phyloP scores from a whole-genome alignment of 768 basidiomycete species.

The Rhodotorula paludigena region DNA sequence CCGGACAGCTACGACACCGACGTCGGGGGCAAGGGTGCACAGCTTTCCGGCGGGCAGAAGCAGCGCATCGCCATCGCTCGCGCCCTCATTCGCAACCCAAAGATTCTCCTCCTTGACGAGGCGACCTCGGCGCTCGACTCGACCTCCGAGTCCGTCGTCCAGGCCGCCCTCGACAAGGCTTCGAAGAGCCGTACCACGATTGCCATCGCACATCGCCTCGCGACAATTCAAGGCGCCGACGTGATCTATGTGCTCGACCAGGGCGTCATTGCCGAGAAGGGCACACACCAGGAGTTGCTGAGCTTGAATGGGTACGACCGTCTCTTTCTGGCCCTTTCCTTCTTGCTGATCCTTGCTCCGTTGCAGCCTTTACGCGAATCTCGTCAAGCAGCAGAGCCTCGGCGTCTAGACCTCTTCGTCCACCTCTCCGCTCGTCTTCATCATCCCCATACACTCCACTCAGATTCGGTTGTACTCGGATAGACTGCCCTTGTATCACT shows the following conservation, averaged over 20 bases:
- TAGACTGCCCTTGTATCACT: no score
- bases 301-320: constrained; percentile 9
- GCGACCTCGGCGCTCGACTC: constrained; percentile 71
- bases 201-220: constrained; percentile 89
- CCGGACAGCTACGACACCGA: constrained; percentile 44
- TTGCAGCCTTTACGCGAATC: no score
- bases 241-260: constrained; percentile 54
- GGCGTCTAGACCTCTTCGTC: no score
- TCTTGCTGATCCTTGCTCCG: no score
- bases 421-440: no score
- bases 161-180: constrained; percentile 85
- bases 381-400: no score
- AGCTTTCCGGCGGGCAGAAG: constrained; percentile 43
- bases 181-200: constrained; percentile 81
- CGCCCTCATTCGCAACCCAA: constrained; percentile 50
- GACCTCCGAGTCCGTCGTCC: constrained; percentile 88
- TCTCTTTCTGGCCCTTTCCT: no score
- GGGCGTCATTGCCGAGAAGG: constrained; percentile 24
- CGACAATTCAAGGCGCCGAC: constrained; percentile 87
- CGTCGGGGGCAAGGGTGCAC: constrained; percentile 43
- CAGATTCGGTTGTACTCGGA: no score
- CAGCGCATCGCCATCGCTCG: constrained; percentile 53
- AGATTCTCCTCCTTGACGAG: constrained; percentile 43
- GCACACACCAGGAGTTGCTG: constrained; percentile 29
- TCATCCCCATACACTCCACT: no score